phyloP scores from a whole-genome alignment of 2,329 filamentous ascomycete species.

The Cylindrodendrum hubeiense region DNA sequence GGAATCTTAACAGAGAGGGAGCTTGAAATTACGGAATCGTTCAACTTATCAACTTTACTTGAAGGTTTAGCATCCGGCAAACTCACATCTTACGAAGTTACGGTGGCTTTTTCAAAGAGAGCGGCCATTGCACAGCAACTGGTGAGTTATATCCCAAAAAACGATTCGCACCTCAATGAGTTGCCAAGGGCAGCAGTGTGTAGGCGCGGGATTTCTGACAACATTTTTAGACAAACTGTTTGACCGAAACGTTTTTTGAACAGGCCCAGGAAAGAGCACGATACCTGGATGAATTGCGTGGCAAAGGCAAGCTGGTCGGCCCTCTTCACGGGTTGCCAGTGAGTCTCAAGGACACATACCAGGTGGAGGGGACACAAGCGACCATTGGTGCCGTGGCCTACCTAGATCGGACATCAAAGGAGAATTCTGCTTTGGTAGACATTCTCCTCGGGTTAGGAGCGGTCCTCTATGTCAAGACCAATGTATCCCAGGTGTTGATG shows the following conservation, averaged over 20 bases:
- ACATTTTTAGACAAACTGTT: constrained; percentile 44
- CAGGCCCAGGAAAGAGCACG: constrained; percentile 34
- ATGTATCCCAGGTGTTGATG: constrained; percentile 31
- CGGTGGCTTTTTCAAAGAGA: constrained; percentile 47
- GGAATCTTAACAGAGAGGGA: constrained; percentile 57
- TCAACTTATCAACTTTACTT: constrained; percentile 52
- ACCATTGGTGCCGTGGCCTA: constrained; percentile 23
- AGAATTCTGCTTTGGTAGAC: constrained; percentile 25
- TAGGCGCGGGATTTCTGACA: neutral
- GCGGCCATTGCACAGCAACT: constrained; percentile 45
- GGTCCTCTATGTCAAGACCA: constrained; percentile 30
- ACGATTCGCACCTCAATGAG: too few relatives aligned
- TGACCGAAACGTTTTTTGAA: constrained; percentile 62
- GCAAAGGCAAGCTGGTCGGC: constrained; percentile 23
- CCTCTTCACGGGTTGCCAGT: constrained; percentile 35
- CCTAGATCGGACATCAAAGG: constrained; percentile 10
- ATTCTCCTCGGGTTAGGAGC: constrained; percentile 21
- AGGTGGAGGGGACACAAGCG: constrained; percentile 15
- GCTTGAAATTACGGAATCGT: constrained; percentile 58
- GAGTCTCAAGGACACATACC: constrained; percentile 26
- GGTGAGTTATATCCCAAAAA: constrained; percentile 30
- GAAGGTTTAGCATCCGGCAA: constrained; percentile 48
- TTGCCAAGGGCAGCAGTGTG: too few relatives aligned
- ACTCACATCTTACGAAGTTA: constrained; percentile 52
- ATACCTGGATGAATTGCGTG: constrained; percentile 30